These are phyloP conservation scores for Vitis rotundifolia DNA, from an alignment of 164 flowering plant genomes.

Conservation along the genomic window DNA sequence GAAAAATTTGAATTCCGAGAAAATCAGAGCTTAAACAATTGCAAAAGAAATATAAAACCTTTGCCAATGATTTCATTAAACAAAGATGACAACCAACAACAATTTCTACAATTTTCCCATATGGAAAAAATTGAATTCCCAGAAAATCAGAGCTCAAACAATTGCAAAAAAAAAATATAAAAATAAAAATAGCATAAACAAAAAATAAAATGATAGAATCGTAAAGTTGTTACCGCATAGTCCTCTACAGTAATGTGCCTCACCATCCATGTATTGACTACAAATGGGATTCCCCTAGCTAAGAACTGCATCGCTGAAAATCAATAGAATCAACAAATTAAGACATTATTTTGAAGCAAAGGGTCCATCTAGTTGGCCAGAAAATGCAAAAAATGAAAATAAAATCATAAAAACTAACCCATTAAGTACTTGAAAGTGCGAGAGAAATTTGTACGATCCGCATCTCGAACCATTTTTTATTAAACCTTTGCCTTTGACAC, in stretches of 20 bases:
- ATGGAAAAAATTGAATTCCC: not conserved
- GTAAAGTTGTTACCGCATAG: slow-evolving; percentile 65
- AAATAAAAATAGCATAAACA: not conserved
- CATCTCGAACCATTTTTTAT: slow-evolving; percentile 19
- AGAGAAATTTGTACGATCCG: slow-evolving; percentile 43
- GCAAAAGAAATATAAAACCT: not conserved
- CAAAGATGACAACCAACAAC: not conserved
- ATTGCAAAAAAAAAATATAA: not conserved
- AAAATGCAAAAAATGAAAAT: not conserved
- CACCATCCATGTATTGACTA: slow-evolving; percentile 89
- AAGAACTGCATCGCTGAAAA: slow-evolving; percentile 80
- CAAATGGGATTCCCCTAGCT: slow-evolving; percentile 87
- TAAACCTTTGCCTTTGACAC: slow-evolving; percentile 6
- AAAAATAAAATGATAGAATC: not conserved
- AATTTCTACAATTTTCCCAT: not conserved
- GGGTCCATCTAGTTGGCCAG: not conserved
- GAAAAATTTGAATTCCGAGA: not conserved
- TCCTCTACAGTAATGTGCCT: slow-evolving; percentile 76
- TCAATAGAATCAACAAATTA: not conserved
- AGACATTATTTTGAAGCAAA: not conserved
- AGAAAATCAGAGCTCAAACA: not conserved
- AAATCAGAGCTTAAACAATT: not conserved
- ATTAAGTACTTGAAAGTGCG: slow-evolving; percentile 85
- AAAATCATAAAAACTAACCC: slow-evolving; percentile 41
- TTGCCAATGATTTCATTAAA: too few relatives aligned